A percentile compares a stretch with the other conserved stretches of the same genome.
Evolutionary conservation across 305 asterid genomes (phyloP).

Genomic region (Rubia balearica): DNA sequence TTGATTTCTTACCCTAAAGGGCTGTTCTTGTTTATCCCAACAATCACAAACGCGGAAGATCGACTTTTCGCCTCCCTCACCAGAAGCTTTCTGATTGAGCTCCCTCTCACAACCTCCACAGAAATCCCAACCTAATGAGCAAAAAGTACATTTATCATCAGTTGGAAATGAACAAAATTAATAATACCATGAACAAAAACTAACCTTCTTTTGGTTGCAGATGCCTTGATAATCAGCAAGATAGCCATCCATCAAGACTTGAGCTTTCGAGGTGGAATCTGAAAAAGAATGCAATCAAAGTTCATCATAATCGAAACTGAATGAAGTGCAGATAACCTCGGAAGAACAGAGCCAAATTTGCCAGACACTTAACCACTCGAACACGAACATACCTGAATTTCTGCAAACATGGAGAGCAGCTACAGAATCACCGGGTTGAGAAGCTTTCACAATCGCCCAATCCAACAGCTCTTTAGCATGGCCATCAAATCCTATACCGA

Average conservation of each 20-base stretch:
- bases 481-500: constrained; percentile 38
- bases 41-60: constrained; percentile 54
- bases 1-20: constrained; percentile 44
- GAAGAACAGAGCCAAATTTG: background rate
- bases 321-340: too few species aligned
- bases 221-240: constrained; percentile 59
- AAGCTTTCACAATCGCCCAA: constrained; percentile 43
- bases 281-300: constrained; percentile 19
- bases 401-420: constrained; percentile 41
- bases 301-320: background rate
- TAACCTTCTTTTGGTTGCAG: constrained; percentile 80
- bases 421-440: constrained; percentile 37
- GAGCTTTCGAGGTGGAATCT: constrained; percentile 50
- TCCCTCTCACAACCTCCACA: constrained; percentile 52
- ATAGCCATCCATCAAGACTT: constrained; percentile 43
- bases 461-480: constrained; percentile 33
- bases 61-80: constrained; percentile 64
- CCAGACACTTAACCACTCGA: background rate
- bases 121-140: constrained; percentile 46
- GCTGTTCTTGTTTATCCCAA: constrained; percentile 58
- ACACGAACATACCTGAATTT: constrained; percentile 26
- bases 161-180: background rate
- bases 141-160: background rate
- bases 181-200: constrained; percentile 2
- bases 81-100: constrained; percentile 58